A percentile compares a stretch with the other conserved stretches of the same genome.
These are phyloP conservation scores for Scenedesmus sp. DNA, from an alignment of 163 green algal species.

Conservation along the genomic window DNA sequence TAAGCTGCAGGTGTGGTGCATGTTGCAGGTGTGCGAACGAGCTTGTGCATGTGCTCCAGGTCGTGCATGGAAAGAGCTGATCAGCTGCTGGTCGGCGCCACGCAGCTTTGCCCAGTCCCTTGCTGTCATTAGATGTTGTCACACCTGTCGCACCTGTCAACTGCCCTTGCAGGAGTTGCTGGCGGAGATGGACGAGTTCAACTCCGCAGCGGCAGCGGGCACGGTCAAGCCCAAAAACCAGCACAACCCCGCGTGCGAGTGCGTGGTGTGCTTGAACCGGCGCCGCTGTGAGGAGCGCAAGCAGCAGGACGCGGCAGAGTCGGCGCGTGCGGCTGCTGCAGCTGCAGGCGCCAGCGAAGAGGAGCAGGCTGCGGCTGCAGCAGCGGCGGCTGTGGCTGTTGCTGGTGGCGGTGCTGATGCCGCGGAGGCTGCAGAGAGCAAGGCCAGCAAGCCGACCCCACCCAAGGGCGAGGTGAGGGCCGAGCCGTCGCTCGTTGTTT, in stretches of 20 bases:
- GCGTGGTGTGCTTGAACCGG: conserved; percentile 30
- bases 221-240: not conserved
- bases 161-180: conserved; percentile 42
- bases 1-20: not conserved
- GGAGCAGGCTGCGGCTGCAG: not conserved
- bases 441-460: not conserved
- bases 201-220: not conserved
- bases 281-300: conserved; percentile 18
- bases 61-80: too few species aligned
- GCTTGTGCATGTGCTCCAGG: too few species aligned
- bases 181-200: conserved; percentile 32
- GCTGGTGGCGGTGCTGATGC: not conserved
- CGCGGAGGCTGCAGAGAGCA: not conserved
- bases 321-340: not conserved
- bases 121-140: too few species aligned
- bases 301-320: not conserved
- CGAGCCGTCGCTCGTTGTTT: not conserved
- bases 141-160: not conserved
- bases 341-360: not conserved
- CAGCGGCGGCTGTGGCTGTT: not conserved
- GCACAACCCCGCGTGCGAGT: conserved; percentile 36
- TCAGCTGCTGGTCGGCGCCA: too few species aligned
- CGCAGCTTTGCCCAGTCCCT: too few species aligned
- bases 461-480: conserved; percentile 8
- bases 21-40: not conserved